Conservation (phyloP, 202 grass and related monocot species). For the Panicum hallii region DNA sequence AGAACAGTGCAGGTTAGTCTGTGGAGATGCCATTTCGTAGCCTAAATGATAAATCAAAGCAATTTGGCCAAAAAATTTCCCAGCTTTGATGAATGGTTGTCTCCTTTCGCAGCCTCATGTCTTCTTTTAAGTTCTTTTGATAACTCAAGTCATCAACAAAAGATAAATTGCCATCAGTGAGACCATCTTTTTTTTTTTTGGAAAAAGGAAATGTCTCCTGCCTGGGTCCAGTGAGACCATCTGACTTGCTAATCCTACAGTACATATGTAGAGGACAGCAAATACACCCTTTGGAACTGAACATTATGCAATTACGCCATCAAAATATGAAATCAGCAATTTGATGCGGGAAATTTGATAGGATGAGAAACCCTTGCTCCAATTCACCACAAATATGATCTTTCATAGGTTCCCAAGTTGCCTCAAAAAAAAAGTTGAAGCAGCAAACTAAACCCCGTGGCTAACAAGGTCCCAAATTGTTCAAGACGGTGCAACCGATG, state of each 20-base stretch:
- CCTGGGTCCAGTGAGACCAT: neutral
- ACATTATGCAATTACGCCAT: neutral
- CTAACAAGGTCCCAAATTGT: neutral
- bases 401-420: neutral
- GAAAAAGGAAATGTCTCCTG: no score
- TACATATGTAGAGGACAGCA: neutral
- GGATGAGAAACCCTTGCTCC: neutral
- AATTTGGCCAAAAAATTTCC: neutral
- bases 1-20: neutral
- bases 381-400: neutral
- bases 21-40: neutral
- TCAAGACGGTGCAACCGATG: neutral
- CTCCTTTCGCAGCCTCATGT: neutral
- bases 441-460: neutral
- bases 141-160: neutral
- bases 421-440: neutral
- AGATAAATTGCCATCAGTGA: neutral
- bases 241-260: neutral
- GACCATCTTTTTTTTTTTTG: no score
- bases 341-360: neutral
- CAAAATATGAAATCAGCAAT: neutral
- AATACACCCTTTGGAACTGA: neutral
- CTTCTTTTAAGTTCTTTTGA: slow-evolving; percentile 14
- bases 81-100: slow-evolving; percentile 1
- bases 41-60: neutral